Evolutionary conservation across 2,329 filamentous ascomycete species (phyloP).

Genomic region (Penicillium paneum): DNA sequence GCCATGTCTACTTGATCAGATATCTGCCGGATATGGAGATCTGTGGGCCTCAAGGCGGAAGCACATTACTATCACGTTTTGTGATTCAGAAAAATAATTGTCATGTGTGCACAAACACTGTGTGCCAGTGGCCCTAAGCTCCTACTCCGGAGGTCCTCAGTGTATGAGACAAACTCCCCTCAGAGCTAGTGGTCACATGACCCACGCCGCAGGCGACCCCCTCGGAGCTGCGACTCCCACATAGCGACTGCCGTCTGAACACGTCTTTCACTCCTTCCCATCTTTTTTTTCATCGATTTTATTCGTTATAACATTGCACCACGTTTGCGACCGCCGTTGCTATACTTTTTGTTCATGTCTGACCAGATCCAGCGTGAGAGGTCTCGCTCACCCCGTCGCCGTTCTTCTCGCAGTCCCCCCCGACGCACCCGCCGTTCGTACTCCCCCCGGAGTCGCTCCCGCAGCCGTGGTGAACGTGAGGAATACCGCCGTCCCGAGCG

Average conservation of each 20-base stretch:
- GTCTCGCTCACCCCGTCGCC: constrained; percentile 61
- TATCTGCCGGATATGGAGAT: constrained; percentile 5
- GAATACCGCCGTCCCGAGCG: constrained; percentile 71
- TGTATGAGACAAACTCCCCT: constrained; percentile 8
- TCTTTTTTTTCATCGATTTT: constrained; percentile 2
- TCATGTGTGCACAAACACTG: background rate
- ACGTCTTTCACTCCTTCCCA: constrained; percentile 7
- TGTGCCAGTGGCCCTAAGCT: constrained; percentile 5
- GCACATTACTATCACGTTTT: background rate
- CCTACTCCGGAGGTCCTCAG: constrained; percentile 18
- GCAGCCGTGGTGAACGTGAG: constrained; percentile 60
- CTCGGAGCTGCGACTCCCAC: constrained; percentile 1
- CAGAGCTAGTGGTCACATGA: constrained; percentile 22
- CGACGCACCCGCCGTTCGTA: constrained; percentile 73
- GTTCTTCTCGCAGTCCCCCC: constrained; percentile 77
- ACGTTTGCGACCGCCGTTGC: background rate
- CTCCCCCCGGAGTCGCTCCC: constrained; percentile 74
- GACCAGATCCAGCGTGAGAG: constrained; percentile 68
- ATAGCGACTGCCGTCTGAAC: constrained; percentile 6
- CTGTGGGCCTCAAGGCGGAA: background rate
- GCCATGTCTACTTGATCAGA: constrained; percentile 10
- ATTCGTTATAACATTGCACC: background rate
- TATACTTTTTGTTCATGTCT: constrained; percentile 22
- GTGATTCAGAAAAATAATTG: background rate
- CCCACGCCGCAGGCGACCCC: constrained; percentile 8